Percentiles rank a stretch among this genome's conserved stretches.
Conservation (phyloP, 2,329 filamentous ascomycete species). For the Arthrobotrys iridis region DNA sequence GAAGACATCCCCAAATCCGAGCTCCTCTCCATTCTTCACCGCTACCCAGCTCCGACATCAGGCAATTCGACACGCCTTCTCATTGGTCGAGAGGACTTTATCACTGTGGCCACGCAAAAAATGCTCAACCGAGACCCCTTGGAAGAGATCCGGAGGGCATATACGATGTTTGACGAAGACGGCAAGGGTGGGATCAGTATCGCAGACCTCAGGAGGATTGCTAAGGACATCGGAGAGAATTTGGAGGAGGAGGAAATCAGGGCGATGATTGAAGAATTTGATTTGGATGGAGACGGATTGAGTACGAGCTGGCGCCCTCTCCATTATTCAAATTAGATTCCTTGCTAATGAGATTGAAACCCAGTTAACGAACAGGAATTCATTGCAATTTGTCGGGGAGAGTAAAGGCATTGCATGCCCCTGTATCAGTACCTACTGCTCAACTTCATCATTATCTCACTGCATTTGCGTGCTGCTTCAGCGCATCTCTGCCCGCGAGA, state of each 20-base stretch:
- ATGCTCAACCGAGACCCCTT: constrained; percentile 84
- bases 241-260: constrained; percentile 90
- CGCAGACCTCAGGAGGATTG: constrained; percentile 85
- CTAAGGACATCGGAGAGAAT: constrained; percentile 89
- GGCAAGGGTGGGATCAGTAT: constrained; percentile 86
- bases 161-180: constrained; percentile 91
- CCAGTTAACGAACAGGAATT: constrained; percentile 75
- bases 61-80: constrained; percentile 72
- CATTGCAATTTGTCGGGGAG: constrained; percentile 66
- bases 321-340: background rate
- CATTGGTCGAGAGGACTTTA: constrained; percentile 77
- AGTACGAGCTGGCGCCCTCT: constrained; percentile 53
- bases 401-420: constrained; percentile 40
- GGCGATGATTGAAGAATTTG: constrained; percentile 98
- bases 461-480: background rate
- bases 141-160: constrained; percentile 90
- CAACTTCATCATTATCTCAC: background rate
- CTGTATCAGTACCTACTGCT: background rate
- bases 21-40: constrained; percentile 34
- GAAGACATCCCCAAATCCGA: constrained; percentile 50
- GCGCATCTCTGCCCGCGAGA: background rate
- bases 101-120: constrained; percentile 79
- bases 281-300: constrained; percentile 87
- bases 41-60: constrained; percentile 27
- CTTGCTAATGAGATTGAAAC: constrained; percentile 19